A percentile compares a stretch with the other conserved stretches of the same genome.
phyloP scores from a whole-genome alignment of 441 rosid genomes.

The Aquilaria agallochum region DNA sequence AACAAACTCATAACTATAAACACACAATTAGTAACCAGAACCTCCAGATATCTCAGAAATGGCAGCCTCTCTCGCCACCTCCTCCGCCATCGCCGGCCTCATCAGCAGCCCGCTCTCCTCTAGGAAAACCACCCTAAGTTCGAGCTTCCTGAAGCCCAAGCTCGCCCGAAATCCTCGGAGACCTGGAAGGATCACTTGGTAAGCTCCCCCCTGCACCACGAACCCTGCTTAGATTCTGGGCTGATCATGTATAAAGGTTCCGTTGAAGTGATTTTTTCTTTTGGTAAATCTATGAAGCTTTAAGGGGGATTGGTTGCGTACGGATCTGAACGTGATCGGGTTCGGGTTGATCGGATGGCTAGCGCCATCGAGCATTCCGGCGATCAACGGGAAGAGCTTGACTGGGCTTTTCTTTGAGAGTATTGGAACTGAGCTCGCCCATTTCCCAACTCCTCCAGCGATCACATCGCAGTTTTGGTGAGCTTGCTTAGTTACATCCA shows the following conservation, averaged over 20 bases:
- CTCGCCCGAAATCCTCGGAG: slow-evolving; percentile 57
- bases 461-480: slow-evolving; percentile 79
- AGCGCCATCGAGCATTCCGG: slow-evolving; percentile 89
- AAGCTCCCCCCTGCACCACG: not conserved
- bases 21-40: slow-evolving; percentile 10
- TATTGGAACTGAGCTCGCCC: slow-evolving; percentile 84
- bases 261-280: not conserved
- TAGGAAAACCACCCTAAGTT: slow-evolving; percentile 23
- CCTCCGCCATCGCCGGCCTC: slow-evolving; percentile 69
- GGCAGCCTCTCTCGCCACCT: slow-evolving; percentile 61
- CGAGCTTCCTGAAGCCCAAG: slow-evolving; percentile 58
- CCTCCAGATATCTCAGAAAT: slow-evolving; percentile 21
- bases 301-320: slow-evolving; percentile 76
- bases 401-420: slow-evolving; percentile 88
- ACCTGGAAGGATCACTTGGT: slow-evolving; percentile 68
- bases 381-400: slow-evolving; percentile 77
- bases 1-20: not conserved
- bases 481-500: not conserved
- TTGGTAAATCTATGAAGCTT: slow-evolving; percentile 38
- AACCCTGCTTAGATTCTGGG: not conserved
- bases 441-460: slow-evolving; percentile 82
- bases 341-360: slow-evolving; percentile 88
- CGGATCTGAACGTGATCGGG: slow-evolving; percentile 76
- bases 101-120: slow-evolving; percentile 39
- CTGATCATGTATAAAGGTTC: not conserved